Evolutionary conservation across 2,329 filamentous ascomycete genomes (phyloP).

Genomic region (Cryphonectria radicalis): DNA sequence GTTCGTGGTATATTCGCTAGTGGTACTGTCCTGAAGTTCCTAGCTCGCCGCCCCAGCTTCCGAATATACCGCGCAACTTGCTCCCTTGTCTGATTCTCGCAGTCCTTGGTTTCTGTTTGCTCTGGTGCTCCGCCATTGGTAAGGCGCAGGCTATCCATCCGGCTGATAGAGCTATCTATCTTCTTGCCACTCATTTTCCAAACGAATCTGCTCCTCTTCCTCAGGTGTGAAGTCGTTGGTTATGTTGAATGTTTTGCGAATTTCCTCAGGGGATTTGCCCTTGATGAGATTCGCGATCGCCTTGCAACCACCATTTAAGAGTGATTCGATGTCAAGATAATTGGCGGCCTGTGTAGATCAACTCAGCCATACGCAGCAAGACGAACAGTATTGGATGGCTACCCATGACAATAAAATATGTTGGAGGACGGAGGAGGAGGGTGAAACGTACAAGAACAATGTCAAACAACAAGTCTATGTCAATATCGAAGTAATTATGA

Average conservation of each 20-base stretch:
- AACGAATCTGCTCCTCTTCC: constrained; percentile 96
- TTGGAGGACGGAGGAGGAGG: not conserved
- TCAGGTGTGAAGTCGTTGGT: constrained; percentile 99
- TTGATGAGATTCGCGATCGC: constrained; percentile 99
- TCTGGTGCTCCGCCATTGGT: too few relatives aligned
- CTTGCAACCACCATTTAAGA: constrained; percentile 98
- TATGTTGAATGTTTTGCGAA: constrained; percentile 99
- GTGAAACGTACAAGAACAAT: constrained; percentile 71
- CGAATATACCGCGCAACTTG: too few relatives aligned
- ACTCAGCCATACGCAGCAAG: not conserved
- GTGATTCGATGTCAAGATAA: constrained; percentile 98
- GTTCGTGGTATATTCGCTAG: too few relatives aligned
- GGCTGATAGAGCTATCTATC: not conserved
- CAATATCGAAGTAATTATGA: constrained; percentile 99
- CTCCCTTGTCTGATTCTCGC: too few relatives aligned
- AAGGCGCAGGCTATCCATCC: too few relatives aligned
- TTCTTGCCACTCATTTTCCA: constrained; percentile 78
- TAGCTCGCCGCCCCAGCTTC: too few relatives aligned
- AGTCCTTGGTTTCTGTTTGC: too few relatives aligned
- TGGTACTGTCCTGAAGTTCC: too few relatives aligned
- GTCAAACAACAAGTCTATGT: constrained; percentile 99
- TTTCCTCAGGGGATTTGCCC: constrained; percentile 99
- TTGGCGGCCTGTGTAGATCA: constrained; percentile 69
- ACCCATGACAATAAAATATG: not conserved
- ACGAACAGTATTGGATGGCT: not conserved